Percentiles rank a stretch among this genome's conserved stretches.
Conservation (phyloP, 2,329 filamentous ascomycete species). For the Esteya vermicola region DNA sequence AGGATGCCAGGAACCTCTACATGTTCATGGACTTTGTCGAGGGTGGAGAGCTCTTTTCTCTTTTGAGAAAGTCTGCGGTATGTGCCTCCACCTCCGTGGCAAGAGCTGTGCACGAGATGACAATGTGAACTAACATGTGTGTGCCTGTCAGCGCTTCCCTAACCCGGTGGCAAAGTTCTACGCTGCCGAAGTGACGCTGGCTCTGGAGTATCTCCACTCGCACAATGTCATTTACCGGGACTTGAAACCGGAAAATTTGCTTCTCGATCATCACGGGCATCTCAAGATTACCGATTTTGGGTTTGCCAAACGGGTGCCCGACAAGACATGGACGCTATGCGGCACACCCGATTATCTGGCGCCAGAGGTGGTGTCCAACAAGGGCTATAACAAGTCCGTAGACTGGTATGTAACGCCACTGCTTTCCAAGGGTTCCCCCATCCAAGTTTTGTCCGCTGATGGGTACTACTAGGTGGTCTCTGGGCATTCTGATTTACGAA, state of each 20-base stretch:
- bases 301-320: slow-evolving; percentile 93
- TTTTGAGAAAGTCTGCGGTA: slow-evolving; percentile 85
- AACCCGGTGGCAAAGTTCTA: slow-evolving; percentile 99
- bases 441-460: too few species aligned
- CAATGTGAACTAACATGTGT: background rate
- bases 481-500: slow-evolving; percentile 97
- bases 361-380: slow-evolving; percentile 95
- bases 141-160: slow-evolving; percentile 89
- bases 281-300: slow-evolving; percentile 98
- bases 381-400: slow-evolving; percentile 98
- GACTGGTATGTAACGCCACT: slow-evolving; percentile 55
- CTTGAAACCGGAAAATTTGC: slow-evolving; percentile 85
- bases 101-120: background rate
- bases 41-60: slow-evolving; percentile 90
- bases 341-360: slow-evolving; percentile 96
- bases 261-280: slow-evolving; percentile 85
- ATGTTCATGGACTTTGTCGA: slow-evolving; percentile 99
- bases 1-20: slow-evolving; percentile 89
- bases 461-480: slow-evolving; percentile 63
- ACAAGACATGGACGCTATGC: slow-evolving; percentile 98
- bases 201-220: slow-evolving; percentile 86
- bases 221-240: slow-evolving; percentile 97
- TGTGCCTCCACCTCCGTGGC: too few species aligned
- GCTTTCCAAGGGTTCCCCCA: too few species aligned
- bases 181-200: slow-evolving; percentile 89